These are phyloP conservation scores for Botrytis paeoniae DNA, from an alignment of 2,329 filamentous ascomycete genomes.

Conservation along the genomic window DNA sequence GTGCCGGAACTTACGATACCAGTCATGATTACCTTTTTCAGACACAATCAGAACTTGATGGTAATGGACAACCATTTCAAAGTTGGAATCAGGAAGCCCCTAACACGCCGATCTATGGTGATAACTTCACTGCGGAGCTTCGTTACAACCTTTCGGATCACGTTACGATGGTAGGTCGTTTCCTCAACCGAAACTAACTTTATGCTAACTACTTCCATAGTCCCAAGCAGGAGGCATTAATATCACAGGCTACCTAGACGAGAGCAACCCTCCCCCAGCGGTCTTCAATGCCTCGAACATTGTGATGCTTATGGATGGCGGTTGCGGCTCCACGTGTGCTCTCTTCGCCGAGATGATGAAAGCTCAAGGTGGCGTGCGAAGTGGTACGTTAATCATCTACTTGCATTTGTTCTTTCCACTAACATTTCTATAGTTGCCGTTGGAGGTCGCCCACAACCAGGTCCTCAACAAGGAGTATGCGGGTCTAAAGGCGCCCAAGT, in stretches of 20 bases:
- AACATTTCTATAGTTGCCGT: conserved; percentile 44
- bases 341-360: conserved; percentile 55
- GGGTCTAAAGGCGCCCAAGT: conserved; percentile 56
- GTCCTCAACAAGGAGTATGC: conserved; percentile 60
- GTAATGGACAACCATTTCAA: conserved; percentile 23
- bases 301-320: conserved; percentile 44
- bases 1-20: conserved; percentile 6
- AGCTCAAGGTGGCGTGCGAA: conserved; percentile 38
- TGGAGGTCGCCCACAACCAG: conserved; percentile 54
- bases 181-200: not conserved
- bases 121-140: conserved; percentile 21
- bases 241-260: conserved; percentile 37
- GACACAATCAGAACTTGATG: conserved; percentile 8
- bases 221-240: conserved; percentile 27
- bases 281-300: conserved; percentile 44
- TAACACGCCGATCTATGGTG: conserved; percentile 1
- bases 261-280: conserved; percentile 32
- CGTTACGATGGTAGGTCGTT: conserved; percentile 21
- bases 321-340: conserved; percentile 58
- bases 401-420: not conserved
- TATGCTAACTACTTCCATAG: not conserved
- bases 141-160: conserved; percentile 32
- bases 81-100: conserved; percentile 22
- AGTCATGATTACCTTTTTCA: not conserved
- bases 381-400: not conserved